Percentiles rank a stretch among this genome's conserved stretches.
Conservation (phyloP, 192 early-diverging fungal species). For the Chytriomyces sp. region DNA sequence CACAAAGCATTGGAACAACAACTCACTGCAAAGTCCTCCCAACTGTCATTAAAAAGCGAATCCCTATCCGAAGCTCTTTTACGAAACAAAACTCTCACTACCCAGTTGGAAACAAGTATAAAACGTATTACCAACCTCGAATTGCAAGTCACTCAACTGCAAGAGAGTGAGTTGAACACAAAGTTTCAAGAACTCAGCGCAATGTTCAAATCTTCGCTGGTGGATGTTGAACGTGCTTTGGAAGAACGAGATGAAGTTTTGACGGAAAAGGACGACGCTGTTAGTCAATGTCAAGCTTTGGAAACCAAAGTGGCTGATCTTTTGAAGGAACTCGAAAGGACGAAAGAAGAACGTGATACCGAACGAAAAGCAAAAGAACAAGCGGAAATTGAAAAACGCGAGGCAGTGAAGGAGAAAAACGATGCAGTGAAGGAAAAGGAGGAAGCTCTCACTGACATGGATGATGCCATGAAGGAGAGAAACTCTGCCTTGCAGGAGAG, state of each 20-base stretch:
- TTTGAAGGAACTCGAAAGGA: neutral
- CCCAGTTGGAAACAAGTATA: neutral
- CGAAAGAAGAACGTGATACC: constrained; percentile 13
- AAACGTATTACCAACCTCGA: neutral
- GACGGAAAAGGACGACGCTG: neutral
- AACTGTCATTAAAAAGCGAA: no score
- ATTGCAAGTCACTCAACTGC: neutral
- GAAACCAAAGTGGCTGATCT: neutral
- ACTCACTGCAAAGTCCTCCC: neutral
- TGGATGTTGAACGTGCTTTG: neutral
- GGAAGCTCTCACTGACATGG: neutral
- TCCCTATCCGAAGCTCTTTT: no score
- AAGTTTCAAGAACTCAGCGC: neutral
- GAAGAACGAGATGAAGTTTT: neutral
- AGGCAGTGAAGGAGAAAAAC: constrained; percentile 14
- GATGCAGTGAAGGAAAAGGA: constrained; percentile 2
- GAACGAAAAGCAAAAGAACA: constrained; percentile 13
- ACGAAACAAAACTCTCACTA: no score
- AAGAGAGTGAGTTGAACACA: constrained; percentile 1
- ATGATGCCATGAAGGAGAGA: no score
- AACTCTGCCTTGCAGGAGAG: neutral
- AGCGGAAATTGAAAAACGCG: neutral
- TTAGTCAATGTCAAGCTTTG: neutral
- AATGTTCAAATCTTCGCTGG: neutral
- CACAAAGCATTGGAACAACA: neutral